These are phyloP conservation scores for Suillus ampliporus DNA, from an alignment of 768 basidiomycete species.

Conservation along the genomic window DNA sequence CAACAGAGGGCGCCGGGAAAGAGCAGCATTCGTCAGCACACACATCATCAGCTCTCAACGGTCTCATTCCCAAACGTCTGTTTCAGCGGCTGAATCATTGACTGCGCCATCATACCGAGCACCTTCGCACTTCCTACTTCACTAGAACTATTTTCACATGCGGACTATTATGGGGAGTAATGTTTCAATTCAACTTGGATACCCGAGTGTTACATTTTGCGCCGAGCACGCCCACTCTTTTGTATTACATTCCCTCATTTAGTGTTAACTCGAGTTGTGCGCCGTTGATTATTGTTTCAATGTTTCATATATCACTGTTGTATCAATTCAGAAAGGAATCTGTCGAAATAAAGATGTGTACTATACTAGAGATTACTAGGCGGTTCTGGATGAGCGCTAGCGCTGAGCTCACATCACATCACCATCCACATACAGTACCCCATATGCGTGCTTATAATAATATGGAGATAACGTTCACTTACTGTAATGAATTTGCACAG, in stretches of 20 bases:
- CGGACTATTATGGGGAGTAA: not conserved
- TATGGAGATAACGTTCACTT: too few species aligned
- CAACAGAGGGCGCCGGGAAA: constrained; percentile 21
- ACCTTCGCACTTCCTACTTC: not conserved
- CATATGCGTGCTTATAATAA: not conserved
- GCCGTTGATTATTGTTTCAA: not conserved
- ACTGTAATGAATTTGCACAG: too few species aligned
- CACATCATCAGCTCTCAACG: not conserved
- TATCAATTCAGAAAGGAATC: not conserved
- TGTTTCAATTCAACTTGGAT: not conserved
- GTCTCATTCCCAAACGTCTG: constrained; percentile 20
- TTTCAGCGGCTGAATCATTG: constrained; percentile 16
- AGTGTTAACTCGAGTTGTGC: not conserved
- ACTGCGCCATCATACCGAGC: not conserved
- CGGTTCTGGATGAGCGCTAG: too few species aligned
- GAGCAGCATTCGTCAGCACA: not conserved
- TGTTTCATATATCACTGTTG: not conserved
- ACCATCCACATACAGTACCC: not conserved
- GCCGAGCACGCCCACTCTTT: not conserved
- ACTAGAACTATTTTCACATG: not conserved
- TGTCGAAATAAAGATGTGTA: not conserved
- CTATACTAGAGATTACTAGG: not conserved
- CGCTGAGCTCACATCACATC: not conserved
- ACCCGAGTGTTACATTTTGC: not conserved
- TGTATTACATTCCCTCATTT: not conserved